Evolutionary conservation across 176 grass and related monocot genomes (phyloP).

Genomic region (Musa itinerans): DNA sequence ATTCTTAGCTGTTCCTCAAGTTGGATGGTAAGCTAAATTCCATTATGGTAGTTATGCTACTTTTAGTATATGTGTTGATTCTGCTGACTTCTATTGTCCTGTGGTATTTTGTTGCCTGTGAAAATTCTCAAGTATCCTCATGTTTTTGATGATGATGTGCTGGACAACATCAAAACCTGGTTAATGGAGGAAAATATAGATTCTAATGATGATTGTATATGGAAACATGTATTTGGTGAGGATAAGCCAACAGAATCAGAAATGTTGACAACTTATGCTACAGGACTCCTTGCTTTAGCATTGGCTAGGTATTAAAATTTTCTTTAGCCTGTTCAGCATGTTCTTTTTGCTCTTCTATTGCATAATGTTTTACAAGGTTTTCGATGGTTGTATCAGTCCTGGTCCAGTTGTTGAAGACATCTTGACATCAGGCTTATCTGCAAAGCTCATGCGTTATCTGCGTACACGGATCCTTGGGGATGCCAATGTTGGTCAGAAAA

Average conservation of each 20-base stretch:
- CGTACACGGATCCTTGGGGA: constrained; percentile 64
- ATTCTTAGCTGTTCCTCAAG: constrained; percentile 63
- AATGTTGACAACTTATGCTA: constrained; percentile 63
- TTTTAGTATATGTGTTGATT: background rate
- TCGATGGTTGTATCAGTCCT: constrained; percentile 26
- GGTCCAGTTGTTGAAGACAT: constrained; percentile 68
- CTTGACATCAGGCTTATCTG: constrained; percentile 63
- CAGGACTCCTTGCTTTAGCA: constrained; percentile 80
- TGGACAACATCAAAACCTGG: constrained; percentile 82
- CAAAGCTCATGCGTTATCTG: constrained; percentile 87
- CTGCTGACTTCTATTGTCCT: background rate
- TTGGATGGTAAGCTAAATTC: constrained; percentile 49
- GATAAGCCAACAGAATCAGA: constrained; percentile 66
- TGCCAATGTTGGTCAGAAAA: constrained; percentile 36
- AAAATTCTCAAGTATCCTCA: constrained; percentile 45
- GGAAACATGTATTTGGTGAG: constrained; percentile 46
- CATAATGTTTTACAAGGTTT: constrained; percentile 1
- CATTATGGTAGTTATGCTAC: background rate
- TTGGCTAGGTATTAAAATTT: constrained; percentile 44
- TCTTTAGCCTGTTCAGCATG: background rate
- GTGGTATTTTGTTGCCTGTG: background rate
- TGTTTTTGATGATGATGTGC: constrained; percentile 59
- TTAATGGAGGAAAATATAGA: constrained; percentile 41
- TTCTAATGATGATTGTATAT: constrained; percentile 39
- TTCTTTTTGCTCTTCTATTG: constrained; percentile 10